Percentiles rank a stretch among this genome's conserved stretches.
Conservation (phyloP, 495 filamentous ascomycete species). For the Lasiosphaeria hispida region DNA sequence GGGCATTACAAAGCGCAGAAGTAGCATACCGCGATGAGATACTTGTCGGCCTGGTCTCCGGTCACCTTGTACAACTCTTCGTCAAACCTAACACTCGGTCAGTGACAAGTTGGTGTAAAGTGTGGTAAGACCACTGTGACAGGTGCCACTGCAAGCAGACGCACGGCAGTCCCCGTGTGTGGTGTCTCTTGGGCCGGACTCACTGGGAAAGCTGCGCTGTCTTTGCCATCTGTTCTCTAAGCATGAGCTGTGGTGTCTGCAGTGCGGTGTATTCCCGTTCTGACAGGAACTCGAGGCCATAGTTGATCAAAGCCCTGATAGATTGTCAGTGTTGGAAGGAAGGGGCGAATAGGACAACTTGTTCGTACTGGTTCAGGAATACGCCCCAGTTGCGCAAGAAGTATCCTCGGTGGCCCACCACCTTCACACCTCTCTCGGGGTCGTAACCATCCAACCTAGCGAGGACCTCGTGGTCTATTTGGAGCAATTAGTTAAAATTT, state of each 20-base stretch:
- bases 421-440: constrained; percentile 86
- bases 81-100: constrained; percentile 57
- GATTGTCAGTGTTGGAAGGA: background rate
- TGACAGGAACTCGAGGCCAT: constrained; percentile 84
- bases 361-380: constrained; percentile 59
- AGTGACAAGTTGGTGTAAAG: background rate
- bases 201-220: constrained; percentile 89
- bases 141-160: too few species aligned
- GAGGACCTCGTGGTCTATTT: constrained; percentile 84
- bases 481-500: constrained; percentile 24
- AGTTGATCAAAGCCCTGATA: constrained; percentile 74
- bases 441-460: constrained; percentile 87
- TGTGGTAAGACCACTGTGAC: too few species aligned
- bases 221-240: constrained; percentile 96
- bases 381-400: constrained; percentile 86
- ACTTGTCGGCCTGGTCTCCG: constrained; percentile 84
- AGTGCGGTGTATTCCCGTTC: constrained; percentile 77
- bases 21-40: constrained; percentile 70
- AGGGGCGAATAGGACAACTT: background rate
- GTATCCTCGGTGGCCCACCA: constrained; percentile 94
- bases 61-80: constrained; percentile 97
- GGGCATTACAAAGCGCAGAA: background rate
- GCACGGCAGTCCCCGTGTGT: too few species aligned
- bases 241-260: constrained; percentile 95
- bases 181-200: background rate